Conservation (phyloP, 768 basidiomycete genomes). For the Serendipita indica region DNA sequence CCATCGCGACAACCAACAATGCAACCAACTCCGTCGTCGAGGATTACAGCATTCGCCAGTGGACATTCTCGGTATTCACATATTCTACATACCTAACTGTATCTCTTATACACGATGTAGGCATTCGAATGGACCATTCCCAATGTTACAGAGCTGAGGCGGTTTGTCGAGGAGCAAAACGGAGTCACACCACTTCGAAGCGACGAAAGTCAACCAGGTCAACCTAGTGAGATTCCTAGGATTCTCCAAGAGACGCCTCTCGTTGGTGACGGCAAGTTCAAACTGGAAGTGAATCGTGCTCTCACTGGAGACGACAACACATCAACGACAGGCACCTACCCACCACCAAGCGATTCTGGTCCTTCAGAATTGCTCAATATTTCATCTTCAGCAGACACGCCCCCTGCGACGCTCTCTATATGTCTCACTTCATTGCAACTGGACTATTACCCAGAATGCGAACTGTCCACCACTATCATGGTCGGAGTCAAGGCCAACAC, state of each 20-base stretch:
- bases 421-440: conserved; percentile 52
- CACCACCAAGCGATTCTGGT: background rate
- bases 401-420: conserved; percentile 34
- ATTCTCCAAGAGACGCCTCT: conserved; percentile 49
- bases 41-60: conserved; percentile 13
- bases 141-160: conserved; percentile 39
- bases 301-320: background rate
- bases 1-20: conserved; percentile 6
- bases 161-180: conserved; percentile 37
- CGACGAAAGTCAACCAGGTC: conserved; percentile 20
- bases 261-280: conserved; percentile 54
- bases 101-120: conserved; percentile 25
- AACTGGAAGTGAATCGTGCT: conserved; percentile 46
- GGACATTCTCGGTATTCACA: conserved; percentile 27
- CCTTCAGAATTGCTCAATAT: conserved; percentile 10
- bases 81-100: conserved; percentile 48
- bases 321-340: background rate
- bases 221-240: conserved; percentile 35
- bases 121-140: conserved; percentile 61
- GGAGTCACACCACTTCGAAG: conserved; percentile 20
- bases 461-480: conserved; percentile 48
- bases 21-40: conserved; percentile 7
- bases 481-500: conserved; percentile 54
- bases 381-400: background rate
- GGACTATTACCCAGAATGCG: conserved; percentile 44